A percentile compares a stretch with the other conserved stretches of the same genome.
These are phyloP conservation scores for Moesziomyces antarcticus DNA, from an alignment of 1,284 basidiomycete genomes.

Conservation along the genomic window DNA sequence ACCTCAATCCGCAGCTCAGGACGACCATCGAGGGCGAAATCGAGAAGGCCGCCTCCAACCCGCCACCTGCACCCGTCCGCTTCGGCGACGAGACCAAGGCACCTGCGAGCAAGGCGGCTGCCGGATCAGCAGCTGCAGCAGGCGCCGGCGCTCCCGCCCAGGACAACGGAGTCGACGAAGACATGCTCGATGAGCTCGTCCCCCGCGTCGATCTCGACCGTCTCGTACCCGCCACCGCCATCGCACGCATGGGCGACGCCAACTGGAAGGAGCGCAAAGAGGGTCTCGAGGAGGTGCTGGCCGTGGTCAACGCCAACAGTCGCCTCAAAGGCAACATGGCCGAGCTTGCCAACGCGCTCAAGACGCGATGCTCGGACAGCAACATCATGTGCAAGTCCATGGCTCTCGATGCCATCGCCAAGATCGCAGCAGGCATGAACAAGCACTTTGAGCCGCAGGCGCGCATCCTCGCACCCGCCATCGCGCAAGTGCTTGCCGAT, in stretches of 20 bases:
- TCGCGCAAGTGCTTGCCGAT: constrained; percentile 88
- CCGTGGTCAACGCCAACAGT: constrained; percentile 87
- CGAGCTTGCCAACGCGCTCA: constrained; percentile 88
- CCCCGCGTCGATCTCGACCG: constrained; percentile 93
- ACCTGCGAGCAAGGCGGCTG: constrained; percentile 20
- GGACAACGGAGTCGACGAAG: constrained; percentile 49
- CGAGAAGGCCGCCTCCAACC: constrained; percentile 86
- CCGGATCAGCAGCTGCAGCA: constrained; percentile 6
- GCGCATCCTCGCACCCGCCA: constrained; percentile 79
- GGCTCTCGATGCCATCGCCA: constrained; percentile 87
- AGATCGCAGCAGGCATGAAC: constrained; percentile 92
- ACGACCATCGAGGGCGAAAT: constrained; percentile 91
- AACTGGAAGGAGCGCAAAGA: constrained; percentile 97
- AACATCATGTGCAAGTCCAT: constrained; percentile 93
- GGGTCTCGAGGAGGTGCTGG: constrained; percentile 85
- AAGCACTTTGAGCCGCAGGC: constrained; percentile 91
- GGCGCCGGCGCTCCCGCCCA: constrained; percentile 16
- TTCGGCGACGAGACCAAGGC: constrained; percentile 49
- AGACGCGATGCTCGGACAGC: constrained; percentile 86
- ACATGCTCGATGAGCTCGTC: constrained; percentile 81
- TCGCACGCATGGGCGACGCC: constrained; percentile 88
- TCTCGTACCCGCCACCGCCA: constrained; percentile 83
- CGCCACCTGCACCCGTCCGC: constrained; percentile 79
- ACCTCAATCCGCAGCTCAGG: constrained; percentile 93
- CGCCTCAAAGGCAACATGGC: constrained; percentile 86